Base-by-base conservation (phyloP, 2,329 filamentous ascomycete genomes). In the Xylaria sp. region DNA sequence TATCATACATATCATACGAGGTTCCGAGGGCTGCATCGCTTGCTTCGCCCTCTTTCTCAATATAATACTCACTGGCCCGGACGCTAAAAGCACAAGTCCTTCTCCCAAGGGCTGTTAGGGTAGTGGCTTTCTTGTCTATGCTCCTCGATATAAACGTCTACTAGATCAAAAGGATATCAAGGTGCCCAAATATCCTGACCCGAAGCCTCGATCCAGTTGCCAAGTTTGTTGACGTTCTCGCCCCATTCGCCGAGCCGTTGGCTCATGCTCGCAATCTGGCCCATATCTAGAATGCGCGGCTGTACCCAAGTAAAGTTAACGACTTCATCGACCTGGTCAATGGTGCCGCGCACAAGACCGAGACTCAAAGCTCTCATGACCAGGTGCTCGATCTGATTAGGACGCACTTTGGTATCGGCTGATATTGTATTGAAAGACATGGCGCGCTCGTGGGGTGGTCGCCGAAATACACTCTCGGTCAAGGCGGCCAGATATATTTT, bases 311-410 rank as follows among this genome's bases (percentile, higher is more conserved):
- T 95, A 82, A 99, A 98, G 79, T 94, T 90, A 51, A 96, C 96
- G 73, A 98, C 90, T 81, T 94, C 91, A 56, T 93, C 93, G 36
- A 99, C 96, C 83, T 99, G 95, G 80, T 99, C 96, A 76, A 99
- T 98, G 65, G 92, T 96, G 54, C 96, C 96, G 74, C 92, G 89
- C 74, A 99, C 84, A 74, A 99, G 85, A 0, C 96, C 96, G 74
- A 99, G 82, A 78, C 94, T 98, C 76, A 99, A 83, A n/a, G 96
- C 96, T 86, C 98, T 98, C 96, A 99, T 99, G 76, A 99, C 92
- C 72, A 99, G 84, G 80, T 98, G 95, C 85, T 99, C 96, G 74
- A 99, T 98, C 83, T 98, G 93, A 76, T 96, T 90, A 2, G 90
- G 89, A 74, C 90, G 88, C 60, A 99, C 94, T 82, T 97, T 97